Conservation (phyloP, 148 eudicot species). For the Vaccinium darrowii region DNA sequence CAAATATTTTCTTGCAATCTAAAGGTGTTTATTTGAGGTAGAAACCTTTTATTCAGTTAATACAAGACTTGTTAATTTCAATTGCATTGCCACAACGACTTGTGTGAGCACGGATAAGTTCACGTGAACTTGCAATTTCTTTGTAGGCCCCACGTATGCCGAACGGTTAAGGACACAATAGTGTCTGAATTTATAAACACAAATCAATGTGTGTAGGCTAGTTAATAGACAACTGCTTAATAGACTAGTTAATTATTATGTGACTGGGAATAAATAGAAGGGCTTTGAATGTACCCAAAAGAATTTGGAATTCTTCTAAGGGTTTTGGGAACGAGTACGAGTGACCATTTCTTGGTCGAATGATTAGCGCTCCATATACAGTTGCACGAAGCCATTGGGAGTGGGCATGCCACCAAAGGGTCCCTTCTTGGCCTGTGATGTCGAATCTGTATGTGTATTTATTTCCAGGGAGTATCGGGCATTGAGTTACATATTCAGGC, state of each 20-base stretch:
- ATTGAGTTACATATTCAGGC: slow-evolving; percentile 62
- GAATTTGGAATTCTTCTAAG: slow-evolving; percentile 47
- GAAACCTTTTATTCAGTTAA: background rate
- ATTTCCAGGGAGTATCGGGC: slow-evolving; percentile 60
- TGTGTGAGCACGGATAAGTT: background rate
- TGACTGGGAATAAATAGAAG: background rate
- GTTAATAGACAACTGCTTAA: background rate
- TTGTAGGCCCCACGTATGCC: background rate
- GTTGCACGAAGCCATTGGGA: slow-evolving; percentile 79
- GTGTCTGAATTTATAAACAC: background rate
- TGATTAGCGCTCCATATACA: slow-evolving; percentile 68
- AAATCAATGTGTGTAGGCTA: background rate
- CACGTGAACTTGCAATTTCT: too few relatives aligned
- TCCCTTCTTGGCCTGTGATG: slow-evolving; percentile 63
- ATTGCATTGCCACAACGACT: background rate
- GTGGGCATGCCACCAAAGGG: slow-evolving; percentile 96
- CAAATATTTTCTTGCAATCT: background rate
- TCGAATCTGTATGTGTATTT: slow-evolving; percentile 56
- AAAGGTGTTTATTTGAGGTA: background rate
- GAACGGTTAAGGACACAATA: background rate
- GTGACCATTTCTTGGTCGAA: slow-evolving; percentile 52
- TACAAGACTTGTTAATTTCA: background rate
- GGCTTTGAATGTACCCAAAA: slow-evolving; percentile 47
- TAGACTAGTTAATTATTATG: background rate
- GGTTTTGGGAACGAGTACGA: slow-evolving; percentile 70